These are phyloP conservation scores for Phalaenopsis equestris DNA, from an alignment of 106 monocot species.

Conservation along the genomic window DNA sequence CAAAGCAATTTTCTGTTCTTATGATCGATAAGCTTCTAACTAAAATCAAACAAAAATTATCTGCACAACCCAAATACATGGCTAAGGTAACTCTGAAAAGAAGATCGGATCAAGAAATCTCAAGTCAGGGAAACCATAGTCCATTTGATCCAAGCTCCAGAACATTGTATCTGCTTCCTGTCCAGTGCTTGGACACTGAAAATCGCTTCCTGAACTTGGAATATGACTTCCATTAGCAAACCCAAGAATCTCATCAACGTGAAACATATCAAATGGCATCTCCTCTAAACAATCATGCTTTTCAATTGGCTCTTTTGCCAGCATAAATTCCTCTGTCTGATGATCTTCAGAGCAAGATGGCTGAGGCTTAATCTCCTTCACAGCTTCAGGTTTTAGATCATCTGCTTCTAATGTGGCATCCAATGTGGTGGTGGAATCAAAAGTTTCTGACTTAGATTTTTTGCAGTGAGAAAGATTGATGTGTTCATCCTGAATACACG, in stretches of 20 bases:
- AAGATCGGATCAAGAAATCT: neutral
- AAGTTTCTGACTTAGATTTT: too few relatives aligned
- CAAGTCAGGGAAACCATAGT: neutral
- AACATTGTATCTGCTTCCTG: neutral
- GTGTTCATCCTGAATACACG: neutral
- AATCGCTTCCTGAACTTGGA: neutral
- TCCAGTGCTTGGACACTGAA: neutral
- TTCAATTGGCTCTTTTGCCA: neutral
- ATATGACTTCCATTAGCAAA: neutral
- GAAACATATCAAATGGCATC: neutral
- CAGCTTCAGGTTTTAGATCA: neutral
- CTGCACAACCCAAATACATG: too few relatives aligned
- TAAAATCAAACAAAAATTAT: too few relatives aligned
- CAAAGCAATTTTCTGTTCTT: too few relatives aligned
- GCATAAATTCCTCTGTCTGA: neutral
- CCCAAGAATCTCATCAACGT: neutral
- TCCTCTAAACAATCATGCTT: neutral
- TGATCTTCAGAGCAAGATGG: neutral
- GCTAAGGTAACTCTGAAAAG: neutral
- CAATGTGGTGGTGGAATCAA: too few relatives aligned
- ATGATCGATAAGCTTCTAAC: too few relatives aligned
- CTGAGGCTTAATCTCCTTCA: neutral
- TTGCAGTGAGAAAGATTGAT: too few relatives aligned
- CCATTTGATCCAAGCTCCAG: neutral
- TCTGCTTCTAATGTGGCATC: too few relatives aligned